These are phyloP conservation scores for Macrolepiota dolichaula DNA, from an alignment of 768 basidiomycete species.

Conservation along the genomic window DNA sequence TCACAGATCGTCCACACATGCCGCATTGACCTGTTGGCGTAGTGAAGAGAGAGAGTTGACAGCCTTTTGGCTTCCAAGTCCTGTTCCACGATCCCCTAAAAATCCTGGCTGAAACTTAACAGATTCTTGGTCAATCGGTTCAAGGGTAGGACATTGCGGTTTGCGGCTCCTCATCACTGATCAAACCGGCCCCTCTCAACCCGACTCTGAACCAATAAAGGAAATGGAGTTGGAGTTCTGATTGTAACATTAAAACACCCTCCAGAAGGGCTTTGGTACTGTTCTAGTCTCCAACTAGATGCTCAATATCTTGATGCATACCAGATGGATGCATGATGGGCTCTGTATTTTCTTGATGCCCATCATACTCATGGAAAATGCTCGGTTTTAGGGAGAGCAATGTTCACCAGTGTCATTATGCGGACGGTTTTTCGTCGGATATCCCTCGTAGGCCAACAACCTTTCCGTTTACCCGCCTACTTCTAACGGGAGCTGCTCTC, in stretches of 20 bases:
- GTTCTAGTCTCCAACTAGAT: conserved; percentile 36
- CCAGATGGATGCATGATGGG: conserved; percentile 39
- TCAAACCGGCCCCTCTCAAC: conserved; percentile 33
- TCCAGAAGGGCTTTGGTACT: conserved; percentile 32
- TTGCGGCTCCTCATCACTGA: conserved; percentile 37
- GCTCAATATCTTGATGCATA: conserved; percentile 34
- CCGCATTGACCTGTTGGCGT: no score
- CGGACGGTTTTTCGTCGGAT: conserved; percentile 47
- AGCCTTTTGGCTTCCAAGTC: conserved; percentile 22
- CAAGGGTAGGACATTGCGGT: conserved; percentile 35
- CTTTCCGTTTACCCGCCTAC: conserved; percentile 46
- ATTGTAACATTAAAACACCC: not conserved
- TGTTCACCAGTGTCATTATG: conserved; percentile 39
- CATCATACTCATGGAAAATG: not conserved
- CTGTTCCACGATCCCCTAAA: conserved; percentile 60
- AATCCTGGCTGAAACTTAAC: conserved; percentile 45
- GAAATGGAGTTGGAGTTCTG: no score
- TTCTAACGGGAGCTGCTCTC: conserved; percentile 33
- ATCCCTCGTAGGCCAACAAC: conserved; percentile 33
- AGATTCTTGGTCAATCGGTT: conserved; percentile 42
- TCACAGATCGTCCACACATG: conserved; percentile 43
- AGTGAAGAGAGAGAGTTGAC: no score
- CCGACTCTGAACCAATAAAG: no score
- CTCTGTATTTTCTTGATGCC: not conserved
- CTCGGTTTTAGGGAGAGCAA: conserved; percentile 43